Base-by-base conservation (phyloP, 164 flowering plant genomes). In the Tinospora cordifolia region DNA sequence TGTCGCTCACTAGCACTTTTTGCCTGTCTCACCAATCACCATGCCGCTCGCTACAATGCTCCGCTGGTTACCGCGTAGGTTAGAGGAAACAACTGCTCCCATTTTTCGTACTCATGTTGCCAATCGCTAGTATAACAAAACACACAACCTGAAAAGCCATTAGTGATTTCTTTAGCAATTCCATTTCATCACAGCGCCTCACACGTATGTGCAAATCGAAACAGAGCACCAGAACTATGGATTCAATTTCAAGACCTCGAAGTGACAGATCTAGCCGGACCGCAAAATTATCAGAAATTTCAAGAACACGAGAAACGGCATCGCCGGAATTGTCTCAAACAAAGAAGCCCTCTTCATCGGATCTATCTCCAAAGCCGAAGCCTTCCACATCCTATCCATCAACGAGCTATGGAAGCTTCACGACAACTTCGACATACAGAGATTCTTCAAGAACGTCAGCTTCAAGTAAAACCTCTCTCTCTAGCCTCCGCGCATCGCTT, bases 401-500 rank as follows among this genome's bases (percentile, higher is more conserved):
- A 2, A 62, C 62, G 4, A 51, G 67, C 49, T n/a, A 39, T 17
- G 49, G 54, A 27, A 44, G 44, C 62, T 14, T 2, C 38, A 62
- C 41, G 15, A 44, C 74, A 34, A 26, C 41, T 12, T 36, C 67
- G 19, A 63, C 62, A 22, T 14, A 46, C 63, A 73, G 39, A 46
- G 70, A 75, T 65, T 63, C 77, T 21, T 70, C 76, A 46, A 41
- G 41, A 21, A 67, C 81, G 39, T 76, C 87, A 6, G 21, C 38
- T 57, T 76, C 81, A 3, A 74, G 77, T 66, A 21, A 22, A 21
- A 22, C 72, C 38, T 76, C 87, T 14, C 72, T 82, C 40, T 36
- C 85, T 10, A 78, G 80, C 72, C 75, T 84, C 78, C 76, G 74
- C 17, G 75, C 69, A 1, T 69, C 85, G 3, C 64, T 86, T 22